Base-by-base conservation (phyloP, 768 basidiomycete genomes). In the Calvatia gigantea region DNA sequence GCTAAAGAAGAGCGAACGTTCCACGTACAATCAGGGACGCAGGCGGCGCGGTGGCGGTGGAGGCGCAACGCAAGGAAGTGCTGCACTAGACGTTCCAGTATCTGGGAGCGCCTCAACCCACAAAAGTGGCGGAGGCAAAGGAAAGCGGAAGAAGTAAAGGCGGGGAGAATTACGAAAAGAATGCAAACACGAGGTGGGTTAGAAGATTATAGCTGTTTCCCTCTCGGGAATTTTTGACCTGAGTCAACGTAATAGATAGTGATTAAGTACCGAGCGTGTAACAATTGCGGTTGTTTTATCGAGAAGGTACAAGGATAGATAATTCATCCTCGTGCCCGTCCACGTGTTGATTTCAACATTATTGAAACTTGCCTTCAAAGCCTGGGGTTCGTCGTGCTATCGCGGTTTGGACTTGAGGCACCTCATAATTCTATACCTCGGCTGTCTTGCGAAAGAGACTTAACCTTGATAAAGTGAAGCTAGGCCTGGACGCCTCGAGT, bases 1-100 rank as follows among this genome's bases (percentile, higher is more conserved):
- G 91, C 67, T 93, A 57, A 93, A 93, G 81, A 93, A 91, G 75
- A 87, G 82, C 50, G 89, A 91, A 67, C 75, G 89, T 46, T 79
- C 86, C 12, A 81, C 76, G 25, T 83, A 80, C 66, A 74, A 75
- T 15, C 74, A 76, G 50, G 77, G 78, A 38, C 81, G 70, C 65
- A 76, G 81, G 67, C 80, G 80, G 61, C 83, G 77, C 62, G 75
- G 74, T 2, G 74, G 72, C 25, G 75, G 71, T 42, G 83, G 83
- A 35, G 72, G 73, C 52, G 87, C 89, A 19, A 91, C 87, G 12
- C 90, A 91, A 70, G 90, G 90, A 19, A 75, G 70, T 55, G 70
- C 75, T 3, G 63, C 61, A 11, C 64, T 76, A 27, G 78, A 81
- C 42, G 70, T 68, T 47, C 58, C 67, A 45, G 57, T 55, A 25